phyloP scores from a whole-genome alignment of 2,329 filamentous ascomycete species.

The Alternaria sp. region DNA sequence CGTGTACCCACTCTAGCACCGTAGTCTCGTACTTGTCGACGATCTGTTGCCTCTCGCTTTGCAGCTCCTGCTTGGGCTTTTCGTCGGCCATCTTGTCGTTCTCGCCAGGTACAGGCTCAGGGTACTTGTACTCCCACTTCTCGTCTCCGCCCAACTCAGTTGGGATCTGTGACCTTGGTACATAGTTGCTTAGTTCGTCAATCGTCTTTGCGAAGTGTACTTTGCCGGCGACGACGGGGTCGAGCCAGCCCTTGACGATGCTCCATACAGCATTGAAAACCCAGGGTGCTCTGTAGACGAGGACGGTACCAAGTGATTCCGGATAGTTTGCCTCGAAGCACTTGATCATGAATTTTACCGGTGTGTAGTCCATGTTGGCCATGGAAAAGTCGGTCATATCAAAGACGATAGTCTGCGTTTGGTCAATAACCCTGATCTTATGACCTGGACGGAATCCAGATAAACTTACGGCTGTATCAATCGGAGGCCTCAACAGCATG shows the following conservation, averaged over 20 bases:
- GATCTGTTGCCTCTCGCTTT: conserved; percentile 70
- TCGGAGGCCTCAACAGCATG: conserved; percentile 77
- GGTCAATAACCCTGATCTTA: conserved; percentile 1
- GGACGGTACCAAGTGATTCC: conserved; percentile 85
- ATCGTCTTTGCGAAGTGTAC: conserved; percentile 89
- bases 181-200: conserved; percentile 79
- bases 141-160: conserved; percentile 88
- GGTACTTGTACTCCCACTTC: conserved; percentile 82
- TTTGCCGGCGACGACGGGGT: conserved; percentile 93
- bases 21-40: conserved; percentile 76
- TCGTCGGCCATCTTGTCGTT: conserved; percentile 75
- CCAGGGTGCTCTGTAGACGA: conserved; percentile 97
- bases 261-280: conserved; percentile 98
- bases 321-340: conserved; percentile 99
- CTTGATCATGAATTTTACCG: conserved; percentile 99
- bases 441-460: neutral
- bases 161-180: conserved; percentile 74
- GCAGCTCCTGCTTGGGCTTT: conserved; percentile 68
- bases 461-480: conserved; percentile 86
- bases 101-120: conserved; percentile 78
- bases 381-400: conserved; percentile 95
- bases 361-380: conserved; percentile 97
- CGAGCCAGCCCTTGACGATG: conserved; percentile 94
- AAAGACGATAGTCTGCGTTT: conserved; percentile 82
- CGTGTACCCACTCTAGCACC: conserved; percentile 78